Evolutionary conservation across 2,329 filamentous ascomycete species (phyloP).

Genomic region (Talaromyces sp.): DNA sequence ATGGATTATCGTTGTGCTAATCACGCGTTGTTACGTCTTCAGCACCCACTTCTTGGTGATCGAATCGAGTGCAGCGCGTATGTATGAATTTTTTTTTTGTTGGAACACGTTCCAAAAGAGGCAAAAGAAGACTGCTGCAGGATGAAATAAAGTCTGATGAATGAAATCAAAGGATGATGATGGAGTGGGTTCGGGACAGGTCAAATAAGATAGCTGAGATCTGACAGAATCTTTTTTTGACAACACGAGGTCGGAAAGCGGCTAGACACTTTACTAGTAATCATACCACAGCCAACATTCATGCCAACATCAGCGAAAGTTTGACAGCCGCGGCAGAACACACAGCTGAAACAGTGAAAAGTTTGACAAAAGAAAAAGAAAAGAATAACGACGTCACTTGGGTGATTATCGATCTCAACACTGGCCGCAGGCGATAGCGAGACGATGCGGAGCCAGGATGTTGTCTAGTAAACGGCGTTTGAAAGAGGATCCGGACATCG

Average conservation of each 20-base stretch:
- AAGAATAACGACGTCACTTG: neutral
- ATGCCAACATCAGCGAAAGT: neutral
- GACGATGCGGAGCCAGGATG: slow-evolving; percentile 8
- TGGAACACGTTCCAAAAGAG: neutral
- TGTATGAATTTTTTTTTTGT: neutral
- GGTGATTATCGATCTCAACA: neutral
- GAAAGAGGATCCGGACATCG: neutral
- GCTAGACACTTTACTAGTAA: slow-evolving; percentile 1
- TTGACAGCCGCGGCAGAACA: neutral
- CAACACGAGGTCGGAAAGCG: slow-evolving; percentile 4
- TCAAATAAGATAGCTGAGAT: neutral
- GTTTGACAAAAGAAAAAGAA: neutral
- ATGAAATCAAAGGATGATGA: neutral
- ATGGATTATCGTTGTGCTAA: neutral
- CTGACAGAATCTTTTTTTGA: neutral
- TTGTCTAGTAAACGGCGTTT: neutral
- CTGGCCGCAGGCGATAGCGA: neutral
- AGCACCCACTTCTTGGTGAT: neutral
- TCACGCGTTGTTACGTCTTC: slow-evolving; percentile 5
- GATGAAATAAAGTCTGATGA: neutral
- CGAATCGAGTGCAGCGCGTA: neutral
- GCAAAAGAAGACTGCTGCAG: neutral
- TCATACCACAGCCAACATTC: neutral
- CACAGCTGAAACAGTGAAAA: neutral
- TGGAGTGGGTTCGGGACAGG: neutral